phyloP scores from a whole-genome alignment of 306 rosid species.

The Acmispon strigosus region DNA sequence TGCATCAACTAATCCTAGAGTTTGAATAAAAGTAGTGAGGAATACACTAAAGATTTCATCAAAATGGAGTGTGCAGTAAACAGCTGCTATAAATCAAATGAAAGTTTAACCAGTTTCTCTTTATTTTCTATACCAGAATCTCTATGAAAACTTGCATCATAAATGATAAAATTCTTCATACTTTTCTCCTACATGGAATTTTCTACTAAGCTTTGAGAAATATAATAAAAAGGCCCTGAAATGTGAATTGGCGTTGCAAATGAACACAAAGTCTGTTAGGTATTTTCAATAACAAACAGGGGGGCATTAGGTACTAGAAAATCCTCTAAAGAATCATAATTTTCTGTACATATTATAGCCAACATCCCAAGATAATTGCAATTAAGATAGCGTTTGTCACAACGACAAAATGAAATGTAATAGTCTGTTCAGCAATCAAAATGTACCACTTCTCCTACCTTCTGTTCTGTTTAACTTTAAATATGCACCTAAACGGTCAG shows the following conservation, averaged over 20 bases:
- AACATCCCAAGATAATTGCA: background rate
- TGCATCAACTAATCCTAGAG: background rate
- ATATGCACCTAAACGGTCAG: no score
- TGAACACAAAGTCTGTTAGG: background rate
- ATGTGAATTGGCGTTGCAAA: background rate
- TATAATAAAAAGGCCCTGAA: background rate
- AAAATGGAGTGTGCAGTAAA: background rate
- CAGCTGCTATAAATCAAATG: background rate
- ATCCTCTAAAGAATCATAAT: background rate
- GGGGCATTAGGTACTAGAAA: background rate
- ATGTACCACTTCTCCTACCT: no score
- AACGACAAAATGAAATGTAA: no score
- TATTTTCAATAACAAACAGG: background rate
- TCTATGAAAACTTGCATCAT: background rate
- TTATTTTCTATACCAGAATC: background rate
- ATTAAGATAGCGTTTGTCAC: background rate
- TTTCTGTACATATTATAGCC: background rate
- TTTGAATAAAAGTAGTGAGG: background rate
- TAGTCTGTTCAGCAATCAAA: no score
- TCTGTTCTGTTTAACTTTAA: no score
- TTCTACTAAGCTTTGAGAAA: background rate
- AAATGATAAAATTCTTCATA: background rate
- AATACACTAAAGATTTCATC: background rate
- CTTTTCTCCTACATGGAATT: background rate
- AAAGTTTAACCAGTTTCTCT: background rate